Evolutionary conservation across 1,284 basidiomycete genomes (phyloP).

Genomic region (Ustilago cynodontis): DNA sequence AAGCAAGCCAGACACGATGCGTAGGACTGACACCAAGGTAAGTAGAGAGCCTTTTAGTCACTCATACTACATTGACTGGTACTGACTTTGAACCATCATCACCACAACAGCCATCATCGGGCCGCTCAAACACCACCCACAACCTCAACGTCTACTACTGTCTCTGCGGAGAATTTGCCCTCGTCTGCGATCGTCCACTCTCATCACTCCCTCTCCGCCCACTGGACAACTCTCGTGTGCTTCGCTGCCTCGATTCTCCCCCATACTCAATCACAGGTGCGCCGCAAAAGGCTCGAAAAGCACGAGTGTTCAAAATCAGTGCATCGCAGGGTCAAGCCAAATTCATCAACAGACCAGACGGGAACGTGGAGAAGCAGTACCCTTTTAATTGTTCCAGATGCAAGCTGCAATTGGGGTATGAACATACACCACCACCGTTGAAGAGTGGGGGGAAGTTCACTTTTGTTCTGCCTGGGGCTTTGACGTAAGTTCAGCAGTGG

Average conservation of each 20-base stretch:
- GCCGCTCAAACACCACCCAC: slow-evolving; percentile 1
- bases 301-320: slow-evolving; percentile 60
- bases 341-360: slow-evolving; percentile 50
- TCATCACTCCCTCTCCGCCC: slow-evolving; percentile 50
- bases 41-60: too few relatives aligned
- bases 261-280: slow-evolving; percentile 39
- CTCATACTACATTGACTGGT: not conserved
- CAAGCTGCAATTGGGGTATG: slow-evolving; percentile 62
- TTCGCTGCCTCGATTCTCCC: slow-evolving; percentile 57
- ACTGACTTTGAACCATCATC: not conserved
- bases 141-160: slow-evolving; percentile 62
- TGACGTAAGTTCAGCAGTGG: slow-evolving; percentile 49
- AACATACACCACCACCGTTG: slow-evolving; percentile 64
- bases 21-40: not conserved
- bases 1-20: slow-evolving; percentile 14
- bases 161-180: slow-evolving; percentile 66
- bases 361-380: slow-evolving; percentile 59
- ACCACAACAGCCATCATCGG: not conserved
- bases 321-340: slow-evolving; percentile 53
- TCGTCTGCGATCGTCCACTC: slow-evolving; percentile 57
- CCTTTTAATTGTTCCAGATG: slow-evolving; percentile 61
- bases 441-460: slow-evolving; percentile 66
- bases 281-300: slow-evolving; percentile 32
- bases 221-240: slow-evolving; percentile 54
- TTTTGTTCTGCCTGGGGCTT: slow-evolving; percentile 58